Evolutionary conservation across 805 yeast genomes (phyloP).

Genomic region (Cyberlindnera petersonii): DNA sequence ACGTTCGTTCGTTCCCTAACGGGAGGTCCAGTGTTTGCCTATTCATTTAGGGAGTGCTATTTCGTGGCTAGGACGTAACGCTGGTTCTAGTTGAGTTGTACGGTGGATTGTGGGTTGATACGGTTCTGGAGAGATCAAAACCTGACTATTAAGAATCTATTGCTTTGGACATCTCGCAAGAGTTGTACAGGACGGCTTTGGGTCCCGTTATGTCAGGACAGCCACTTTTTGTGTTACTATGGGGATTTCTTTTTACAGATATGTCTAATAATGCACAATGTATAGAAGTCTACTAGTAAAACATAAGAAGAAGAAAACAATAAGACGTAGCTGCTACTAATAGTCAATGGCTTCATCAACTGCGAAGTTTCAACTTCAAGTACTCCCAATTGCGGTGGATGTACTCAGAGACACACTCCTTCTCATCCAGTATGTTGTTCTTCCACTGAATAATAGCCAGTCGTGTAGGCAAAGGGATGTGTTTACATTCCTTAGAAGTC

Average conservation of each 20-base stretch:
- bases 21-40: constrained; percentile 28
- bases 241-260: neutral
- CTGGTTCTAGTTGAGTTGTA: constrained; percentile 1
- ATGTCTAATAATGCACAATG: neutral
- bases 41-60: constrained; percentile 32
- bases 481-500: no score
- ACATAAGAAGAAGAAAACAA: no score
- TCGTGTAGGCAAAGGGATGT: no score
- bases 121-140: constrained; percentile 28
- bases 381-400: neutral
- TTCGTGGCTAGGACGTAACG: constrained; percentile 15
- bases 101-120: constrained; percentile 26
- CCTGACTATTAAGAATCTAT: constrained; percentile 31
- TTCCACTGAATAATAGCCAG: no score
- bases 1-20: constrained; percentile 8
- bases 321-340: no score
- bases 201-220: constrained; percentile 36
- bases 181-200: constrained; percentile 19
- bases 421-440: neutral
- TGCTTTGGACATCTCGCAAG: constrained; percentile 15
- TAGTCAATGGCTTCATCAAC: no score
- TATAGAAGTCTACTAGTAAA: no score
- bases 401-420: neutral
- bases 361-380: neutral
- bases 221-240: constrained; percentile 1